Conservation (phyloP, 441 rosid genomes). For the Gossypium lobatum region DNA sequence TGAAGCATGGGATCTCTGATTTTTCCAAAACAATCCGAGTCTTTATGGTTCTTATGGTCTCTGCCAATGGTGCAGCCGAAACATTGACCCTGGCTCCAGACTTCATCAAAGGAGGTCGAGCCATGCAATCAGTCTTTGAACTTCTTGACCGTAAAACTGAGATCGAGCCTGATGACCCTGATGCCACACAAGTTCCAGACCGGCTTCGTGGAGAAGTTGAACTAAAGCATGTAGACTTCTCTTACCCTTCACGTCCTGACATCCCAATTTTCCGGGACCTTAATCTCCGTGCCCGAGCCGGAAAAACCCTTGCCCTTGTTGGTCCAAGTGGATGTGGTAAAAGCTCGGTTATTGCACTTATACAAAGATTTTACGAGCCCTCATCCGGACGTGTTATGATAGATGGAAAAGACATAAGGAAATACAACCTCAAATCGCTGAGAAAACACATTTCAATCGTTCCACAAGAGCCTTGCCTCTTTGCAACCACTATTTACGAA, state of each 20-base stretch:
- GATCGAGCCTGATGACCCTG: constrained; percentile 89
- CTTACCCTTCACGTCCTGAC: constrained; percentile 95
- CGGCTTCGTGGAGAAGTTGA: constrained; percentile 88
- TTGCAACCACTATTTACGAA: constrained; percentile 75
- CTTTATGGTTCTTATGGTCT: constrained; percentile 98
- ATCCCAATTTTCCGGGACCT: constrained; percentile 80
- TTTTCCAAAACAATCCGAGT: constrained; percentile 96
- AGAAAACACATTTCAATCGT: constrained; percentile 90
- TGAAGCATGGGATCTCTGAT: constrained; percentile 96
- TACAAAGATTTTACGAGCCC: constrained; percentile 86
- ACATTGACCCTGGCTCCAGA: constrained; percentile 96
- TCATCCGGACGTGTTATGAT: constrained; percentile 84
- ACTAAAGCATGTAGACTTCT: constrained; percentile 90
- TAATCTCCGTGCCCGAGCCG: constrained; percentile 82
- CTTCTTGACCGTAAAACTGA: constrained; percentile 97
- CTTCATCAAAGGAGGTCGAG: constrained; percentile 95
- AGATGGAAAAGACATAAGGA: constrained; percentile 88
- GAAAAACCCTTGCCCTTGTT: constrained; percentile 90
- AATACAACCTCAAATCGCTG: constrained; percentile 86
- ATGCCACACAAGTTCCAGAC: constrained; percentile 85
- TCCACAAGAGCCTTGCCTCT: constrained; percentile 96
- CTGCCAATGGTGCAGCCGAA: constrained; percentile 98
- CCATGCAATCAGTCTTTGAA: constrained; percentile 90
- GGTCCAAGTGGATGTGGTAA: constrained; percentile 99
- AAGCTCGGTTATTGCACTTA: constrained; percentile 82